These are phyloP conservation scores for Termitomyces sp. DNA, from an alignment of 768 basidiomycete species.

Conservation along the genomic window DNA sequence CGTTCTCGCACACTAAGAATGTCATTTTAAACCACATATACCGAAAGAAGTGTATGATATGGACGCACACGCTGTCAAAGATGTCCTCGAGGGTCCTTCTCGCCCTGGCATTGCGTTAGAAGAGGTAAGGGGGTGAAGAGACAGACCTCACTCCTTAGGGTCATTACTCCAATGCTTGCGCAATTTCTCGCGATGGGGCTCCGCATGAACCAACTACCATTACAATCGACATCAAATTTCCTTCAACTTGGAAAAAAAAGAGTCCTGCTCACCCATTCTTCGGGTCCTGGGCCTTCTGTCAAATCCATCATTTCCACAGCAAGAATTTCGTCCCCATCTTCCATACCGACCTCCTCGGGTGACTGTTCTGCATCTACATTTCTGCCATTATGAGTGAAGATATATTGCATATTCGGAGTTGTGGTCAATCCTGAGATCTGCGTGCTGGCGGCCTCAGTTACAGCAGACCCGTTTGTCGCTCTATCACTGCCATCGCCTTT, in stretches of 20 bases:
- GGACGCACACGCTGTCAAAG: conserved; percentile 76
- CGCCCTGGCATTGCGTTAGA: conserved; percentile 41
- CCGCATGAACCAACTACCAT: conserved; percentile 55
- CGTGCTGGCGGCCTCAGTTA: conserved; percentile 42
- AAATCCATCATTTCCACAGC: conserved; percentile 90
- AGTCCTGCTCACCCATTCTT: conserved; percentile 51
- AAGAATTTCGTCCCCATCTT: conserved; percentile 83
- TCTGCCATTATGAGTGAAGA: conserved; percentile 81
- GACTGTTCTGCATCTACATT: conserved; percentile 78
- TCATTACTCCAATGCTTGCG: conserved; percentile 80
- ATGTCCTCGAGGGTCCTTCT: conserved; percentile 73
- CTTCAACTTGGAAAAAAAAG: background rate
- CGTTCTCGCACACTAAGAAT: conserved; percentile 71
- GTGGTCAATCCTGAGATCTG: conserved; percentile 33
- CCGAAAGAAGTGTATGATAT: background rate
- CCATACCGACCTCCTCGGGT: conserved; percentile 82
- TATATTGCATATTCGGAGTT: conserved; percentile 60
- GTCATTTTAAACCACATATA: background rate
- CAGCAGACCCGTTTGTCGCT: conserved; percentile 43
- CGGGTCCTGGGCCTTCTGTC: conserved; percentile 59
- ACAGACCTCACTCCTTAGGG: conserved; percentile 56
- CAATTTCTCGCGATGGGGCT: conserved; percentile 61
- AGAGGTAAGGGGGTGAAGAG: background rate
- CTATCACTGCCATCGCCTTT: conserved; percentile 27
- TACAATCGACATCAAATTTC: background rate